Percentiles rank a stretch among this genome's conserved stretches.
Evolutionary conservation across 768 basidiomycete species (phyloP).

Genomic region (Plicaturopsis crispa): DNA sequence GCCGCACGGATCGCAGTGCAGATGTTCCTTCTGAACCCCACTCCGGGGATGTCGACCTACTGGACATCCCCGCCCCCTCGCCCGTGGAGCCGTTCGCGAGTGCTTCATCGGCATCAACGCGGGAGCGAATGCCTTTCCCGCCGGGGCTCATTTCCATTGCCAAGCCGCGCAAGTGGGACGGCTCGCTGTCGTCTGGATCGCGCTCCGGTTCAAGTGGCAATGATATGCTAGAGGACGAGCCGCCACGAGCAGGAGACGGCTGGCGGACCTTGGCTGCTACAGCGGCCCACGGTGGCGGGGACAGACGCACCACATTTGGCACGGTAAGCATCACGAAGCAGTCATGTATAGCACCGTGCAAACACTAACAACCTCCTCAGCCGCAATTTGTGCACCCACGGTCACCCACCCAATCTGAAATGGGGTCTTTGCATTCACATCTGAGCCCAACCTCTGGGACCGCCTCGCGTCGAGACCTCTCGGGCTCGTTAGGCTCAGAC

Average conservation of each 20-base stretch:
- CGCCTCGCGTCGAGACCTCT: conserved; percentile 34
- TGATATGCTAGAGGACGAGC: conserved; percentile 64
- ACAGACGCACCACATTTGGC: conserved; percentile 54
- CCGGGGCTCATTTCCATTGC: conserved; percentile 28
- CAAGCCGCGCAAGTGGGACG: conserved; percentile 24
- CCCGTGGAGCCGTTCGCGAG: conserved; percentile 45
- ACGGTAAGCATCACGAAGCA: conserved; percentile 32
- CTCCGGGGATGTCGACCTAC: conserved; percentile 27
- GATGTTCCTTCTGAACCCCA: conserved; percentile 1
- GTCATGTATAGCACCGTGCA: conserved; percentile 1
- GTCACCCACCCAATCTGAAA: conserved; percentile 42
- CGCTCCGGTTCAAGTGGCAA: conserved; percentile 31
- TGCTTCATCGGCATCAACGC: conserved; percentile 20
- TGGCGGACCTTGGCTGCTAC: conserved; percentile 48
- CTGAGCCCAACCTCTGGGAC: conserved; percentile 47
- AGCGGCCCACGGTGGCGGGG: conserved; percentile 18
- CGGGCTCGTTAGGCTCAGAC: conserved; percentile 39
- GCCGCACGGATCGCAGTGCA: conserved; percentile 11
- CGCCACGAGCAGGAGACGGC: conserved; percentile 50
- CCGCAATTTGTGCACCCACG: conserved; percentile 35
- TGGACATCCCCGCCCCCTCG: conserved; percentile 52
- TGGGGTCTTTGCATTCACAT: conserved; percentile 57
- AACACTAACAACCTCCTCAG: conserved; percentile 20
- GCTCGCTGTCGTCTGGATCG: conserved; percentile 23
- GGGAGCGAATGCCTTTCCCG: conserved; percentile 16